A percentile compares a stretch with the other conserved stretches of the same genome.
phyloP scores from a whole-genome alignment of 2,329 filamentous ascomycete species.

The Penicillium sp. region DNA sequence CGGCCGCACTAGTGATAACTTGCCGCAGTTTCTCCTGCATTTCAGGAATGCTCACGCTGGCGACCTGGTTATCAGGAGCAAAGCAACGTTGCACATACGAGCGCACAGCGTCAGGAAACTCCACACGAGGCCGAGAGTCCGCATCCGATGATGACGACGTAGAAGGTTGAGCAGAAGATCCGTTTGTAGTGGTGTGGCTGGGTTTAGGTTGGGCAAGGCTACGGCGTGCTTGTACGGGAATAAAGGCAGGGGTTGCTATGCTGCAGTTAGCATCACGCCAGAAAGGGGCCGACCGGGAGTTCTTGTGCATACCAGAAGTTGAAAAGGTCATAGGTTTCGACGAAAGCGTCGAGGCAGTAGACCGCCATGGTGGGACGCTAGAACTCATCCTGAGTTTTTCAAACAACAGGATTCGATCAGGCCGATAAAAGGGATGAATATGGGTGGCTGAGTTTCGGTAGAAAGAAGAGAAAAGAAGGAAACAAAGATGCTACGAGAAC shows the following conservation, averaged over 20 bases:
- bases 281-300: background rate
- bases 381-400: slow-evolving; percentile 33
- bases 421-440: slow-evolving; percentile 3
- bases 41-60: slow-evolving; percentile 58
- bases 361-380: slow-evolving; percentile 38
- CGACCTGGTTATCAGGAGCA: slow-evolving; percentile 62
- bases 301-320: slow-evolving; percentile 29
- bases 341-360: slow-evolving; percentile 27
- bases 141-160: slow-evolving; percentile 32
- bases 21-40: slow-evolving; percentile 80
- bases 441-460: slow-evolving; percentile 13
- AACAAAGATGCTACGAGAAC: slow-evolving; percentile 6
- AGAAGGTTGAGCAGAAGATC: slow-evolving; percentile 24
- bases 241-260: slow-evolving; percentile 51
- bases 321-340: slow-evolving; percentile 26
- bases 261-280: slow-evolving; percentile 13
- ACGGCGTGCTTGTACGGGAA: slow-evolving; percentile 57
- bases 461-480: slow-evolving; percentile 6
- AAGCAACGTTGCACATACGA: slow-evolving; percentile 88
- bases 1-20: slow-evolving; percentile 76
- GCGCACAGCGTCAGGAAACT: slow-evolving; percentile 78
- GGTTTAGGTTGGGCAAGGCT: slow-evolving; percentile 46
- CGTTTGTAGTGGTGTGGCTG: slow-evolving; percentile 15
- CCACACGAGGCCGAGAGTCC: slow-evolving; percentile 51
- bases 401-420: slow-evolving; percentile 7